These are phyloP conservation scores for Nicotiana paniculata DNA, from an alignment of 257 asterid species.

Conservation along the genomic window DNA sequence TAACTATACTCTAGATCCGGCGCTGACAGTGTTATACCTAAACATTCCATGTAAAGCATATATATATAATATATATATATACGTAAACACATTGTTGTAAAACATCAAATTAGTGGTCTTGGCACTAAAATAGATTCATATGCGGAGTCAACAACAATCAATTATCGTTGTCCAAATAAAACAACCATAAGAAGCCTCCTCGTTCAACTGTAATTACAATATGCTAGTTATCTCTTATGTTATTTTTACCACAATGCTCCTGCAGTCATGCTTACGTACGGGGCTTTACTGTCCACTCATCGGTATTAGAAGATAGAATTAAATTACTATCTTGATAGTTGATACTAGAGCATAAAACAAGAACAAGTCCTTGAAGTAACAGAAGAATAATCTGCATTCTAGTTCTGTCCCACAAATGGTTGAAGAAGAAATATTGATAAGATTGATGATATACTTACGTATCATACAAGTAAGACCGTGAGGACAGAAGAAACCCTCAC, in stretches of 20 bases:
- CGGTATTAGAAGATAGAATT: background rate
- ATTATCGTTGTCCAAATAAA: background rate
- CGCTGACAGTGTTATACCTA: background rate
- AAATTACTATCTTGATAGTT: background rate
- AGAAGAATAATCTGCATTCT: background rate
- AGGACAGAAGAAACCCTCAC: slow-evolving; percentile 96
- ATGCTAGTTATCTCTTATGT: background rate
- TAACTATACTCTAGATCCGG: too few species aligned
- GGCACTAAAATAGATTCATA: background rate
- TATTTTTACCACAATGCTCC: background rate
- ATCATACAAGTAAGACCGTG: slow-evolving; percentile 98
- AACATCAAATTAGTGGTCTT: background rate
- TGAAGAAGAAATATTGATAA: background rate
- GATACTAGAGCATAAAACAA: background rate
- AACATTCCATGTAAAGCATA: background rate
- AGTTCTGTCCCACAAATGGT: background rate
- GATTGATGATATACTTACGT: slow-evolving; percentile 47
- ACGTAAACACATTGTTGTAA: background rate
- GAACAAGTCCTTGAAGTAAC: background rate
- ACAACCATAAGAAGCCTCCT: background rate
- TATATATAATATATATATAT: background rate
- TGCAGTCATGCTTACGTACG: background rate
- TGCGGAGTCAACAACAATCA: background rate
- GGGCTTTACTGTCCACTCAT: background rate
- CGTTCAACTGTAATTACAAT: background rate